Conservation (phyloP, 495 filamentous ascomycete genomes). For the Polyplosphaeria fusca region DNA sequence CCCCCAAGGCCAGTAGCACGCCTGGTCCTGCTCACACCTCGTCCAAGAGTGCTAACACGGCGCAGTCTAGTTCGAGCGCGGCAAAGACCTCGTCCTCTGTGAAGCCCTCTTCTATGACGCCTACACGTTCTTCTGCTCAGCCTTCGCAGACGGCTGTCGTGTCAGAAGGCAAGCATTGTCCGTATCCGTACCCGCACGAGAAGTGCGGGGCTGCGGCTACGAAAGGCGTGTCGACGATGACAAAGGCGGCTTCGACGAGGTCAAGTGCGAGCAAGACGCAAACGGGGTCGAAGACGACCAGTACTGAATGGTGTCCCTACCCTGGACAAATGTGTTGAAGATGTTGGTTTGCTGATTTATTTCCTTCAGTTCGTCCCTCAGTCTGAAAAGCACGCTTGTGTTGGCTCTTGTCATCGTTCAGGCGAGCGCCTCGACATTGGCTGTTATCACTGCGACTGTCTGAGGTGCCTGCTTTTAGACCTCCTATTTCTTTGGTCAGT, state of each 20-base stretch:
- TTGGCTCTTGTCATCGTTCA: no score
- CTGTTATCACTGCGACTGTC: no score
- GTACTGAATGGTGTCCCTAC: slow-evolving; percentile 11
- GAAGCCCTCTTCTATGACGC: not conserved
- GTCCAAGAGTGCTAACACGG: no score
- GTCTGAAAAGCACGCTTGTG: no score
- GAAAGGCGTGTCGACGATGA: not conserved
- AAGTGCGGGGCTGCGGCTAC: not conserved
- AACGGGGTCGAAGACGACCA: not conserved
- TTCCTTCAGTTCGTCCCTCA: no score
- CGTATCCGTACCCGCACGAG: slow-evolving; percentile 20
- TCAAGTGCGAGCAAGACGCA: not conserved
- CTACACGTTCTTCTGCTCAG: not conserved
- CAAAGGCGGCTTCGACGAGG: not conserved
- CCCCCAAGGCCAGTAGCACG: no score
- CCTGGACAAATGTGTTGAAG: slow-evolving; percentile 11
- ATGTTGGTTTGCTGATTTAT: no score
- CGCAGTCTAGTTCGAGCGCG: no score
- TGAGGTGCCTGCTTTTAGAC: no score
- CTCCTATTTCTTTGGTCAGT: no score
- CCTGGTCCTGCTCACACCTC: no score
- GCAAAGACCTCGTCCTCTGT: not conserved
- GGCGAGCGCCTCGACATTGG: no score
- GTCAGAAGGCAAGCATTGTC: slow-evolving; percentile 14
- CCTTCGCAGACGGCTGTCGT: not conserved